Evolutionary conservation across 2,329 filamentous ascomycete genomes (phyloP).

Genomic region (Oidium heveae): DNA sequence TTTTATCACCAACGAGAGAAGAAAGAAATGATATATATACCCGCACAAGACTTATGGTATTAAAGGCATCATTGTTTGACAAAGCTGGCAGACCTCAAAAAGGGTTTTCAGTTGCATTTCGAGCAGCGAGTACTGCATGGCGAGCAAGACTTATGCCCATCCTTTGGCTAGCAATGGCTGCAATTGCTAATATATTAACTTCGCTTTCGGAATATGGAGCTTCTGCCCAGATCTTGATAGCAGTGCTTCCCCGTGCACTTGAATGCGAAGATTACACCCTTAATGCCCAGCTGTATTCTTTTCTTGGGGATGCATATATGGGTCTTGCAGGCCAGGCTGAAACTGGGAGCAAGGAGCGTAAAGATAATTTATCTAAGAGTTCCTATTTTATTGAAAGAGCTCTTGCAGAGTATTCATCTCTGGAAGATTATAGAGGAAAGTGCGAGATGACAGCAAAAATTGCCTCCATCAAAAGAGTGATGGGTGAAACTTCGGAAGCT

Average conservation of each 20-base stretch:
- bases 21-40: conserved; percentile 34
- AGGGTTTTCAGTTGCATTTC: conserved; percentile 38
- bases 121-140: conserved; percentile 37
- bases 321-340: conserved; percentile 28
- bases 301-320: conserved; percentile 37
- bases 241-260: conserved; percentile 36
- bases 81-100: conserved; percentile 32
- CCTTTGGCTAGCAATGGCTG: conserved; percentile 33
- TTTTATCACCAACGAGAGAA: conserved; percentile 24
- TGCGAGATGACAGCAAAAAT: conserved; percentile 42
- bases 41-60: conserved; percentile 31
- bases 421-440: conserved; percentile 32
- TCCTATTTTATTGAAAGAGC: conserved; percentile 11
- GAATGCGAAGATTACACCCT: conserved; percentile 32
- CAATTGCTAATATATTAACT: conserved; percentile 30
- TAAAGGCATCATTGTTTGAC: conserved; percentile 36
- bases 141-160: conserved; percentile 29
- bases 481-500: conserved; percentile 27
- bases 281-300: conserved; percentile 29
- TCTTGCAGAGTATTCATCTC: conserved; percentile 24
- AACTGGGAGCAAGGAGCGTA: conserved; percentile 16
- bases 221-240: conserved; percentile 28
- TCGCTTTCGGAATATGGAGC: conserved; percentile 33
- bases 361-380: conserved; percentile 21
- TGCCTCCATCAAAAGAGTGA: conserved; percentile 32